Conservation (phyloP, 176 grass and related monocot genomes). For the Bolboschoenus planiculmis region DNA sequence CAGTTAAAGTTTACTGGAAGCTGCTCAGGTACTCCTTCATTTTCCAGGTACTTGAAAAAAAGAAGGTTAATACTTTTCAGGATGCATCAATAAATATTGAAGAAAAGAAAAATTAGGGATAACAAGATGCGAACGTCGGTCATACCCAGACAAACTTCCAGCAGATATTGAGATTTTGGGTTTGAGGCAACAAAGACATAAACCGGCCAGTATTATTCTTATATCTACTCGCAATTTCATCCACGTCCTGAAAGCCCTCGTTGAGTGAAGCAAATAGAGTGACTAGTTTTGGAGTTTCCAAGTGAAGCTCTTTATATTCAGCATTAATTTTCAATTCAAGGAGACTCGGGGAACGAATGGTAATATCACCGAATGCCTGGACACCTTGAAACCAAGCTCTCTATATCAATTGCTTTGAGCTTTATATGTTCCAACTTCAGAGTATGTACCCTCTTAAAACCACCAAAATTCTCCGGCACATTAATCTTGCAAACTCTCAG, state of each 20-base stretch:
- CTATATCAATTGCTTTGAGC: background rate
- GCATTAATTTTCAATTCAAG: background rate
- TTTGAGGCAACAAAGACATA: background rate
- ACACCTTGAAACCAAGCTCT: background rate
- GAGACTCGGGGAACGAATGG: background rate
- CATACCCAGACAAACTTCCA: background rate
- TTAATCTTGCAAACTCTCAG: background rate
- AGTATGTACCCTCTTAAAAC: background rate
- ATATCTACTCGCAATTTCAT: background rate
- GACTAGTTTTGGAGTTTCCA: constrained; percentile 14
- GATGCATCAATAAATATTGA: background rate
- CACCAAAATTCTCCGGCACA: background rate
- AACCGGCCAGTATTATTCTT: background rate
- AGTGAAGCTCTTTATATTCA: background rate
- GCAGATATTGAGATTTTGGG: background rate
- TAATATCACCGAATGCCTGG: background rate
- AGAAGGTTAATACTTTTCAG: background rate
- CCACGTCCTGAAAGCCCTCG: background rate
- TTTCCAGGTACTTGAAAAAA: background rate
- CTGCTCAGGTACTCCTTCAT: background rate
- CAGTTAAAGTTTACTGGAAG: background rate
- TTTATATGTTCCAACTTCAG: background rate
- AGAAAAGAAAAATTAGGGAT: background rate
- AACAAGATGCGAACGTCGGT: background rate
- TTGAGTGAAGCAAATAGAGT: background rate